A percentile compares a stretch with the other conserved stretches of the same genome.
These are phyloP conservation scores for Solanum lycopersicoides DNA, from an alignment of 257 asterid genomes.

Conservation along the genomic window DNA sequence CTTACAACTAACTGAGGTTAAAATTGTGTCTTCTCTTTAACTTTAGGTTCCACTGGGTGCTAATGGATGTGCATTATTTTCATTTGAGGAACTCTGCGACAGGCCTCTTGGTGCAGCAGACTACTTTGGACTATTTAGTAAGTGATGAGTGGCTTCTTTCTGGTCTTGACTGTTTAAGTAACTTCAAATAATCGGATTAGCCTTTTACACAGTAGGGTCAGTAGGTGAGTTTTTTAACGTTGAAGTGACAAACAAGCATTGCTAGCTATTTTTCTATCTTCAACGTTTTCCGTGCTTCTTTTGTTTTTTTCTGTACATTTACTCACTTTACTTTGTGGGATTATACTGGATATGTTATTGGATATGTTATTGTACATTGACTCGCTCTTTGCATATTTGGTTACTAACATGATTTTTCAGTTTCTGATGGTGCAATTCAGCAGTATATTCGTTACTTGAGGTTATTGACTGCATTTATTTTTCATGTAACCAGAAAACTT, in stretches of 20 bases:
- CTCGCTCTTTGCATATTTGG: background rate
- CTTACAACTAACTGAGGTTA: background rate
- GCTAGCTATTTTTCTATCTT: background rate
- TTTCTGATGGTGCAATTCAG: background rate
- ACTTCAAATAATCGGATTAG: background rate
- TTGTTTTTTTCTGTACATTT: background rate
- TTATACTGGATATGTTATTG: background rate
- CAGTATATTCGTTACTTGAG: background rate
- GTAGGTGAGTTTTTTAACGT: background rate
- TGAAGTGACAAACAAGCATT: background rate
- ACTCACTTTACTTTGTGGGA: background rate
- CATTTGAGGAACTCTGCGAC: conserved; percentile 85
- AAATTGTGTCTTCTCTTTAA: background rate
- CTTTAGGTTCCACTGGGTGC: conserved; percentile 77
- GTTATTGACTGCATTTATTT: background rate
- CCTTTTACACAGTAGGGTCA: background rate
- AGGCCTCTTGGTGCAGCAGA: conserved; percentile 99
- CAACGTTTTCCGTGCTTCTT: background rate
- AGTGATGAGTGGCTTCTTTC: background rate
- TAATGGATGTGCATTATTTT: conserved; percentile 78
- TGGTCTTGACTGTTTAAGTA: background rate
- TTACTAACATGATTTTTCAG: background rate
- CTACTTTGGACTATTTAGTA: conserved; percentile 78
- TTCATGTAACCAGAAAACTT: conserved; percentile 48
- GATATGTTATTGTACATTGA: background rate